Evolutionary conservation across 2,329 filamentous ascomycete genomes (phyloP).

Genomic region (Zymoseptoria passerinii): DNA sequence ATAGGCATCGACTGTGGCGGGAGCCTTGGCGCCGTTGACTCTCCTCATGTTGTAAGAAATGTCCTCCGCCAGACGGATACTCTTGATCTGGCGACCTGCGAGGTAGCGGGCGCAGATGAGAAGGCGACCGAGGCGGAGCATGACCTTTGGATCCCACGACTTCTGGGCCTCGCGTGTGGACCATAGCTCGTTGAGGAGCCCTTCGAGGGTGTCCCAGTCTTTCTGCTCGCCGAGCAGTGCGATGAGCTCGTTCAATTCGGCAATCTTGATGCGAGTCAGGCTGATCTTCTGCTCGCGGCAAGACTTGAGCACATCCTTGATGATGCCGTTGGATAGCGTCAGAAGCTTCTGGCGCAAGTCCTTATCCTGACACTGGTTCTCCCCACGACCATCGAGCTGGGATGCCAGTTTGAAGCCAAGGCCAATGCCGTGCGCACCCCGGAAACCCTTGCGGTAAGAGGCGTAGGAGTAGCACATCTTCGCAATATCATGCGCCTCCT

Average conservation of each 20-base stretch:
- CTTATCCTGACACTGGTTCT: slow-evolving; percentile 28
- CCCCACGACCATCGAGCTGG: slow-evolving; percentile 37
- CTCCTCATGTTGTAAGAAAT: slow-evolving; percentile 50
- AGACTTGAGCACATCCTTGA: slow-evolving; percentile 36
- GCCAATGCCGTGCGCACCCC: slow-evolving; percentile 32
- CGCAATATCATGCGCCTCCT: slow-evolving; percentile 37
- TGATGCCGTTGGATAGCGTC: slow-evolving; percentile 33
- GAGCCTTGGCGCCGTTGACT: slow-evolving; percentile 43
- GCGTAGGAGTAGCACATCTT: slow-evolving; percentile 39
- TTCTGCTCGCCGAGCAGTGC: slow-evolving; percentile 42
- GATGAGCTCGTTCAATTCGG: slow-evolving; percentile 40
- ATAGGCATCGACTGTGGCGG: slow-evolving; percentile 42
- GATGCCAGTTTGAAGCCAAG: slow-evolving; percentile 42
- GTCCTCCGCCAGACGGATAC: slow-evolving; percentile 43
- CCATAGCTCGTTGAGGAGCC: slow-evolving; percentile 39
- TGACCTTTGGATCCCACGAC: slow-evolving; percentile 38
- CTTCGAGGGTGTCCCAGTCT: slow-evolving; percentile 41
- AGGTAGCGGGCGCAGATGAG: slow-evolving; percentile 47
- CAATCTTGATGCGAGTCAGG: slow-evolving; percentile 36
- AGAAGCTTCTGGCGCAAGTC: slow-evolving; percentile 31
- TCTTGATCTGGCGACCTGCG: slow-evolving; percentile 37
- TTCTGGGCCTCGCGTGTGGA: slow-evolving; percentile 39
- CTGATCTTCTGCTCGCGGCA: slow-evolving; percentile 39
- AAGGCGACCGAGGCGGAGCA: slow-evolving; percentile 46
- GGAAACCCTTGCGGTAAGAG: slow-evolving; percentile 36